Conservation (phyloP, 108 stramenopile genomes). For the Phaeodactylum tricornutum region DNA sequence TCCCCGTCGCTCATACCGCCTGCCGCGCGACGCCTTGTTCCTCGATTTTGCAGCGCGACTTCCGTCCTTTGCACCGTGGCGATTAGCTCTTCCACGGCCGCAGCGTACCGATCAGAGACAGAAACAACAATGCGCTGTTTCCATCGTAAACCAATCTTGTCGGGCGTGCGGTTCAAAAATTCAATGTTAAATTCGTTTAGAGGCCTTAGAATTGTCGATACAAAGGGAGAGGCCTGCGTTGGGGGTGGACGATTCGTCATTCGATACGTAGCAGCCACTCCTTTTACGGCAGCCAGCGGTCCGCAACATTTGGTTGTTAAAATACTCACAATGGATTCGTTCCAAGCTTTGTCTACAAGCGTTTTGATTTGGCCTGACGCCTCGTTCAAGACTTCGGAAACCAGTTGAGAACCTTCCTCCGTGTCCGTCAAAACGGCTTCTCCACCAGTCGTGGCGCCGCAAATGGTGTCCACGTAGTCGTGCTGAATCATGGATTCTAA, state of each 20-base stretch:
- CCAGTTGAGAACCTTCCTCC: conserved; percentile 21
- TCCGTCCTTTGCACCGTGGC: conserved; percentile 77
- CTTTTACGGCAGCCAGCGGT: conserved; percentile 77
- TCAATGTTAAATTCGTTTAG: conserved; percentile 60
- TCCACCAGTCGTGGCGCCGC: conserved; percentile 26
- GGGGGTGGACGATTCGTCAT: conserved; percentile 89
- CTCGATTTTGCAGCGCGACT: conserved; percentile 65
- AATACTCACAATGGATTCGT: conserved; percentile 61
- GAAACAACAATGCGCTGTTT: conserved; percentile 41
- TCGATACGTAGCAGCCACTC: conserved; percentile 85
- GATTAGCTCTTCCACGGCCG: conserved; percentile 70
- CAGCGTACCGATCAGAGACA: conserved; percentile 54
- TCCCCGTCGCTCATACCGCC: conserved; percentile 87
- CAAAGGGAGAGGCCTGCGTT: conserved; percentile 74
- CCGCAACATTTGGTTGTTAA: conserved; percentile 58
- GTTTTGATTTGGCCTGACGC: conserved; percentile 57
- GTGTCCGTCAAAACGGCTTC: conserved; percentile 23
- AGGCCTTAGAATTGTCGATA: conserved; percentile 62
- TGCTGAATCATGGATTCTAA: conserved; percentile 50
- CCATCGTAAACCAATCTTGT: conserved; percentile 60
- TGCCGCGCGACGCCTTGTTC: conserved; percentile 48
- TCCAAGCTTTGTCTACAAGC: conserved; percentile 59
- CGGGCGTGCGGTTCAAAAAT: conserved; percentile 54
- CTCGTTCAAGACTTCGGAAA: conserved; percentile 52
- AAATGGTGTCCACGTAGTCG: conserved; percentile 49